phyloP scores from a whole-genome alignment of 306 rosid species.

The Acacia confusa region DNA sequence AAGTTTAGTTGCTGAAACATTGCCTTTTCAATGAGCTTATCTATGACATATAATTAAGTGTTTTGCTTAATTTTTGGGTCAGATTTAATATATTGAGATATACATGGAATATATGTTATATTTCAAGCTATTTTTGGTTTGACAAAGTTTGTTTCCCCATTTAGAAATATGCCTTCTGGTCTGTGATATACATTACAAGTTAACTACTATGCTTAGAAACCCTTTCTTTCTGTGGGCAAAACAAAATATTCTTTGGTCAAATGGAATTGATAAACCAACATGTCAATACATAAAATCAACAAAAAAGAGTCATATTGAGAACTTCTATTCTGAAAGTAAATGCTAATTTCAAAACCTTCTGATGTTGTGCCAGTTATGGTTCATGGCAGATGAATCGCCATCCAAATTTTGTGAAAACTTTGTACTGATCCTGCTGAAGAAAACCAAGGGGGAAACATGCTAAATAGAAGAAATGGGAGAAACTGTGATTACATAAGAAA shows the following conservation, averaged over 20 bases:
- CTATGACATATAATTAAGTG: background rate
- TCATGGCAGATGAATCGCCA: slow-evolving; percentile 17
- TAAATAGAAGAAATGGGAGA: slow-evolving; percentile 3
- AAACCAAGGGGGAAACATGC: background rate
- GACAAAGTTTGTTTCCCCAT: background rate
- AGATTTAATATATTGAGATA: background rate
- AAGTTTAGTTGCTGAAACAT: background rate
- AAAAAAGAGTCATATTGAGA: background rate
- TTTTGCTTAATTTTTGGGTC: background rate
- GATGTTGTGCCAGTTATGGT: slow-evolving; percentile 2
- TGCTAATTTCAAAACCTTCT: slow-evolving; percentile 6
- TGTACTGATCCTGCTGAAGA: slow-evolving; percentile 28
- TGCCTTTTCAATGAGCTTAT: background rate
- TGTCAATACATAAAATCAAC: background rate
- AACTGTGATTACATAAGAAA: background rate
- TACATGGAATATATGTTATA: background rate
- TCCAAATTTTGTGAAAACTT: background rate
- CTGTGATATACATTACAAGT: background rate
- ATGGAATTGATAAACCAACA: slow-evolving; percentile 11
- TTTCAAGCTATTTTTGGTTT: background rate
- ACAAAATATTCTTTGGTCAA: background rate
- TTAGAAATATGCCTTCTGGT: background rate
- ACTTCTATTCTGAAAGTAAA: background rate
- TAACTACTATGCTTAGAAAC: background rate
- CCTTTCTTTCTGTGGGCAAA: slow-evolving; percentile 4